phyloP scores from a whole-genome alignment of 768 basidiomycete species.

The Phanerochaete carnosa region DNA sequence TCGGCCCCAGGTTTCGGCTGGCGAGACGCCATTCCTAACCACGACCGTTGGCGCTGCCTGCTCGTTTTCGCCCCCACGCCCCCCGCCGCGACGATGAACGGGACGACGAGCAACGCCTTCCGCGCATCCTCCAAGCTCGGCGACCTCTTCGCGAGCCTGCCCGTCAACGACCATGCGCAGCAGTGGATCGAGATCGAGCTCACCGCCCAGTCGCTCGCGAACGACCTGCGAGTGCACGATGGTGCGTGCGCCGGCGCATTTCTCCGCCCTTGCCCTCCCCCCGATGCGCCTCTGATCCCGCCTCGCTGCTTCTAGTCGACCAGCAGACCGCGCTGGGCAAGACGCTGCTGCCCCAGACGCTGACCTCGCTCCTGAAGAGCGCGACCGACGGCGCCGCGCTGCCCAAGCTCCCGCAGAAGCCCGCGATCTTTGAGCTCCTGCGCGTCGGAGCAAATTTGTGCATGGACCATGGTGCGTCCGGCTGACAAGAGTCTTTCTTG shows the following conservation, averaged over 20 bases:
- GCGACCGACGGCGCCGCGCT: slow-evolving; percentile 26
- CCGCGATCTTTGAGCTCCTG: slow-evolving; percentile 63
- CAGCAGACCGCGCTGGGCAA: slow-evolving; percentile 67
- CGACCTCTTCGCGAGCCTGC: slow-evolving; percentile 31
- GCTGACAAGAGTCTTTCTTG: neutral
- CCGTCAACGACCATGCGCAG: slow-evolving; percentile 24
- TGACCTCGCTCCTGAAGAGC: slow-evolving; percentile 56
- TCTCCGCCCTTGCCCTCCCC: slow-evolving; percentile 6
- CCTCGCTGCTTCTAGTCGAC: slow-evolving; percentile 49
- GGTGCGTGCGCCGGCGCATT: slow-evolving; percentile 9
- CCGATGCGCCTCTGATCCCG: neutral
- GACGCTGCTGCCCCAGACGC: slow-evolving; percentile 59
- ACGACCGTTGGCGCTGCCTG: neutral
- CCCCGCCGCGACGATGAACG: slow-evolving; percentile 15
- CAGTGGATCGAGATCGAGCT: slow-evolving; percentile 52
- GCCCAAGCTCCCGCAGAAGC: slow-evolving; percentile 35
- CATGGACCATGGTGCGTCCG: slow-evolving; percentile 58
- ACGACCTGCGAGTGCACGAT: slow-evolving; percentile 57
- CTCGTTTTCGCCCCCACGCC: neutral
- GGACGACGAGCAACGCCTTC: slow-evolving; percentile 15
- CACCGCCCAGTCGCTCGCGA: slow-evolving; percentile 56
- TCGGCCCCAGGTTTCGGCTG: neutral
- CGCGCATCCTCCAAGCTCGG: slow-evolving; percentile 28
- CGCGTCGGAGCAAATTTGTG: slow-evolving; percentile 81
- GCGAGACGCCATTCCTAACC: neutral